Evolutionary conservation across 768 basidiomycete species (phyloP).

Genomic region (Gymnopilus dilepis): DNA sequence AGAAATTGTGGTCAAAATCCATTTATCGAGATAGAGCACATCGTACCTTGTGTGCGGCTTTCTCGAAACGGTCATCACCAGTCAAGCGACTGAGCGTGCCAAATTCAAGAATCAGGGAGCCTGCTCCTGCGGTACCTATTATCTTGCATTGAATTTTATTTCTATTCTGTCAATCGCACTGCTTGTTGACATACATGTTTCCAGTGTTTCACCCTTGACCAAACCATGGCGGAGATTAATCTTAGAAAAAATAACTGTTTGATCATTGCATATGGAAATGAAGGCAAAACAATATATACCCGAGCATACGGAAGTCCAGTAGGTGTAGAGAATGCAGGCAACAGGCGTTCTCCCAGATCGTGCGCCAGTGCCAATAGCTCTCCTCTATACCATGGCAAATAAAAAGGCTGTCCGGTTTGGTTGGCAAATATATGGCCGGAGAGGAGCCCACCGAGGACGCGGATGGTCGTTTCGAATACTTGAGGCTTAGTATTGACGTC

Average conservation of each 20-base stretch:
- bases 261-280: constrained; percentile 10
- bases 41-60: constrained; percentile 71
- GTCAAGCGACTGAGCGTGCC: constrained; percentile 91
- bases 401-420: constrained; percentile 65
- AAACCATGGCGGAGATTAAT: constrained; percentile 87
- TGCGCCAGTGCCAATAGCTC: constrained; percentile 82
- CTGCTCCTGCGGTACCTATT: constrained; percentile 89
- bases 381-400: constrained; percentile 83
- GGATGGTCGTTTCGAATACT: constrained; percentile 96
- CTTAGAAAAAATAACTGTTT: constrained; percentile 39
- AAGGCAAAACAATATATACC: constrained; percentile 44
- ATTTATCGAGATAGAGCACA: background rate
- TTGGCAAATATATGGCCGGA: constrained; percentile 87
- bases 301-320: constrained; percentile 94
- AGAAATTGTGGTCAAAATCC: background rate
- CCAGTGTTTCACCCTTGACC: constrained; percentile 71
- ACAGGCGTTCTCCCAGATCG: constrained; percentile 84
- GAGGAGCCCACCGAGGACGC: constrained; percentile 88
- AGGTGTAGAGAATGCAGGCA: constrained; percentile 91
- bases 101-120: constrained; percentile 93
- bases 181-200: constrained; percentile 72
- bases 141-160: background rate
- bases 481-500: constrained; percentile 97
- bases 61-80: constrained; percentile 88
- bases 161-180: background rate